Conservation (phyloP, 2,329 filamentous ascomycete species). For the Beauveria brongniartii region DNA sequence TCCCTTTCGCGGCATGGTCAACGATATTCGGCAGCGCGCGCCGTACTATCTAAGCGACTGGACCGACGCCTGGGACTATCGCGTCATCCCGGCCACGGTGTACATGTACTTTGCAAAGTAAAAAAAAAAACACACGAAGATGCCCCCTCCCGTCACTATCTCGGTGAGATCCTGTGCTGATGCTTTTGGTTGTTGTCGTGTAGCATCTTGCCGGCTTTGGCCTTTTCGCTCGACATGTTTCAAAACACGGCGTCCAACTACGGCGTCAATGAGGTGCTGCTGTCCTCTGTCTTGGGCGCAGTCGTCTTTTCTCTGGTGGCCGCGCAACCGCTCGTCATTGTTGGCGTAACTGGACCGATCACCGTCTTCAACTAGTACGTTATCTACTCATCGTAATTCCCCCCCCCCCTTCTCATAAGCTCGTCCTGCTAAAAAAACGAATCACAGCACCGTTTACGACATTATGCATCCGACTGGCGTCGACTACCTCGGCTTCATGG, state of each 20-base stretch:
- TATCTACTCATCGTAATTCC: neutral
- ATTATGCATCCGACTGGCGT: conserved; percentile 72
- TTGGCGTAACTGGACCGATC: conserved; percentile 82
- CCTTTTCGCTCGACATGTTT: conserved; percentile 91
- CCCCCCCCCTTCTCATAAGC: too few relatives aligned
- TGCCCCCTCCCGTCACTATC: too few relatives aligned
- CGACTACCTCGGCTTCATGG: conserved; percentile 85
- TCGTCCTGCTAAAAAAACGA: neutral
- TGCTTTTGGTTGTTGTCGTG: neutral
- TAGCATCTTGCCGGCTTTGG: conserved; percentile 78
- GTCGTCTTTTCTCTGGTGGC: conserved; percentile 74
- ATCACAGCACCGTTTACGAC: conserved; percentile 67
- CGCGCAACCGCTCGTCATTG: conserved; percentile 81
- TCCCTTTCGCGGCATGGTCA: conserved; percentile 70
- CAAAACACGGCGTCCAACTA: conserved; percentile 77
- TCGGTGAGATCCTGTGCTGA: conserved; percentile 6
- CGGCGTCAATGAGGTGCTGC: conserved; percentile 84
- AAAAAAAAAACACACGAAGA: conserved; percentile 21
- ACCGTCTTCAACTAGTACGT: conserved; percentile 82
- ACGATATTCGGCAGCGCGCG: conserved; percentile 64
- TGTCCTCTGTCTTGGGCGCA: conserved; percentile 74
- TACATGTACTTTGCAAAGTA: conserved; percentile 97
- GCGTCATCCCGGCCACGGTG: conserved; percentile 75
- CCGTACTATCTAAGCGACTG: conserved; percentile 80
- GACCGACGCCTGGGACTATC: conserved; percentile 83